phyloP scores from a whole-genome alignment of 2,329 filamentous ascomycete genomes.

The Onygenales sp. region DNA sequence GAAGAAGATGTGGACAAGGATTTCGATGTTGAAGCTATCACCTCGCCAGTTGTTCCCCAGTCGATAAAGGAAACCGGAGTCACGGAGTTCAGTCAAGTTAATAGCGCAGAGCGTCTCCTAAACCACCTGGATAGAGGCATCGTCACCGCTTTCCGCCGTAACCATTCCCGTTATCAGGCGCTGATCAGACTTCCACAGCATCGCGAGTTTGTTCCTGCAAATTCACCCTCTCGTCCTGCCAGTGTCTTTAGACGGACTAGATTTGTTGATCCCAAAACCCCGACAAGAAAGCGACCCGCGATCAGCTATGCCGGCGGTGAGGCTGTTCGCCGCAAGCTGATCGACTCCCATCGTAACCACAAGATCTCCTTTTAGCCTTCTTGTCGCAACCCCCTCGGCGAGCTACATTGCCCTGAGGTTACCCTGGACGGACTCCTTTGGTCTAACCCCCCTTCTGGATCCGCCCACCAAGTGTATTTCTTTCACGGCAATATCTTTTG shows the following conservation, averaged over 20 bases:
- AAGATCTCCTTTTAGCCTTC: conserved; percentile 26
- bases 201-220: conserved; percentile 35
- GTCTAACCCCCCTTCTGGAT: background rate
- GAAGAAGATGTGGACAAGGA: conserved; percentile 49
- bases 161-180: conserved; percentile 42
- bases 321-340: conserved; percentile 34
- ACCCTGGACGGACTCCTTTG: background rate
- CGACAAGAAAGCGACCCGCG: conserved; percentile 31
- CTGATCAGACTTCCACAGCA: conserved; percentile 39
- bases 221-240: conserved; percentile 32
- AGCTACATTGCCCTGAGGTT: background rate
- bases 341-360: conserved; percentile 32
- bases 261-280: conserved; percentile 30
- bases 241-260: conserved; percentile 35
- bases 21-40: conserved; percentile 34
- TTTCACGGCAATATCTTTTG: background rate
- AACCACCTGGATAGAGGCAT: conserved; percentile 60
- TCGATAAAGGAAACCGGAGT: background rate
- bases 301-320: conserved; percentile 29
- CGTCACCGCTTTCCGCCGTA: conserved; percentile 67
- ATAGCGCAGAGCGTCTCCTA: conserved; percentile 44
- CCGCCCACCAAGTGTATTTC: background rate
- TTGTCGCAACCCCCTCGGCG: background rate
- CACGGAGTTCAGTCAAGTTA: background rate
- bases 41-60: conserved; percentile 40